Evolutionary conservation across 805 yeast species (phyloP), one percentile per base, ranked within the genome.

Genomic region (Sugiyamaella marilandica): DNA sequence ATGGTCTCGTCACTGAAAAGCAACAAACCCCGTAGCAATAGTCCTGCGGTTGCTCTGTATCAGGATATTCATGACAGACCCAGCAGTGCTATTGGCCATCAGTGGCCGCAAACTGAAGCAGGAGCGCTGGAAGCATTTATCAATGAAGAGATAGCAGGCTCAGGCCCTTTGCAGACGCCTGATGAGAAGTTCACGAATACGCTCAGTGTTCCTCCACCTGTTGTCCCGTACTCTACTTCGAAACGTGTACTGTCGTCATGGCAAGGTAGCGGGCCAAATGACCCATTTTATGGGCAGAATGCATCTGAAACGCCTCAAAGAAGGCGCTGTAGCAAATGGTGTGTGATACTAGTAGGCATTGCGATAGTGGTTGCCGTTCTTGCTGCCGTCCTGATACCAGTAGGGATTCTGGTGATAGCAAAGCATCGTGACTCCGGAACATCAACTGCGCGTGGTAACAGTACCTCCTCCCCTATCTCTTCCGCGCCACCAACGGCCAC

Each of bases 301-400:
- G 41, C 26, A 26, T 14, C 33, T 32, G 34, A 16, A 8, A 19
- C 24, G 14, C 47, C 48, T 24, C 10, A 24, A 45, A 21, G 44
- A n/a, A 11, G 35, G 39, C 18, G 35, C 10, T 24, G 29, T 24
- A 14, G 18, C 18, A 41, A 41, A 45, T 32, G n/a, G 48, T 45
- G 24, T 39, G 49, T 51, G 14, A 31, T 35, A 21, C 35, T 58
- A 13, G 18, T 53, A 18, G 31, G 54, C 14, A 10, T 53, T 19
- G 47, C 45, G 5, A 36, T 50, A 9, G 41, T 60, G 24, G 16
- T 62, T n/a, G 43, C 55, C 21, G 43, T 63, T 11, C 53, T 61
- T 24, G 63, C 61, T 3, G 67, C 65, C 10, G 62, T 65, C 18
- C 52, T 64, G 31, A 53, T 65, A 3, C 69, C 69, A 2, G 58